These are phyloP conservation scores for Hyphopichia pseudoburtonii DNA, from an alignment of 1,139 yeast genomes.

Conservation along the genomic window DNA sequence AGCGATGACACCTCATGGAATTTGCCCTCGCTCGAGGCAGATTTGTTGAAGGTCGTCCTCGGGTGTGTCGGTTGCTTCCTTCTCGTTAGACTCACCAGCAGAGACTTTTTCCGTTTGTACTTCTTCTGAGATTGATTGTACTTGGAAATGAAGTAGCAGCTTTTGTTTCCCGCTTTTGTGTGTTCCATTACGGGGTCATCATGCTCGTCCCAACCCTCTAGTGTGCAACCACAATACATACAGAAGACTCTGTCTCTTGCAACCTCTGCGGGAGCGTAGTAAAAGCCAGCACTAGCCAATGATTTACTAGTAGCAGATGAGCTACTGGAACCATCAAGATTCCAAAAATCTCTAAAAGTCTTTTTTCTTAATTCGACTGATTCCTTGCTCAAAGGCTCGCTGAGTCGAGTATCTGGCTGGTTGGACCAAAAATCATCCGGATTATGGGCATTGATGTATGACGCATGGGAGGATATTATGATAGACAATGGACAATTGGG, in stretches of 20 bases:
- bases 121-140: too few relatives aligned
- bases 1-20: too few relatives aligned
- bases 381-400: constrained; percentile 28
- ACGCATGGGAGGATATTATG: constrained; percentile 23
- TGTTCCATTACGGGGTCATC: constrained; percentile 68
- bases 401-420: constrained; percentile 17
- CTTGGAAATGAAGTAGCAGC: constrained; percentile 48
- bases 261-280: constrained; percentile 40
- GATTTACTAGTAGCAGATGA: constrained; percentile 38
- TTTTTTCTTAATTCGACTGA: constrained; percentile 44
- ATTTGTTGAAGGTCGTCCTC: too few relatives aligned
- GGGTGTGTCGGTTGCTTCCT: too few relatives aligned
- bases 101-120: too few relatives aligned
- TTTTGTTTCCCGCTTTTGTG: constrained; percentile 35
- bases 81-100: too few relatives aligned
- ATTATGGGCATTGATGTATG: constrained; percentile 8
- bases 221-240: constrained; percentile 64
- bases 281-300: constrained; percentile 56
- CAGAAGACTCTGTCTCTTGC: constrained; percentile 70
- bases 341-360: constrained; percentile 58
- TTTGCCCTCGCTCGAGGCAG: too few relatives aligned
- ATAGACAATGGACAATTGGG: constrained; percentile 49
- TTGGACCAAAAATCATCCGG: constrained; percentile 20
- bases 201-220: constrained; percentile 70
- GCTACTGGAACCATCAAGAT: constrained; percentile 37